Conservation (phyloP, 306 rosid genomes). For the Inga oerstediana region DNA sequence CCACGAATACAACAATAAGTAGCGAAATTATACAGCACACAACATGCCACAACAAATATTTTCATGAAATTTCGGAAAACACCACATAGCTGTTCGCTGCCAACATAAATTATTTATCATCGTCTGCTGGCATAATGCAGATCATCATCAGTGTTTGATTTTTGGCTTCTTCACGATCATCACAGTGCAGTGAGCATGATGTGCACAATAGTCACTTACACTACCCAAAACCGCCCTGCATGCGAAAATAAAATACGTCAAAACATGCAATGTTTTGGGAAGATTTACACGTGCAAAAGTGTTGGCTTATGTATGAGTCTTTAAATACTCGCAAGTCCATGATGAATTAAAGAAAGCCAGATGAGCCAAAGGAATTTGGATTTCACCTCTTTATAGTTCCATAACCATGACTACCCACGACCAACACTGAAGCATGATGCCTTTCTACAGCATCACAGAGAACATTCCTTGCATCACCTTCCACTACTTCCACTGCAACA, state of each 20-base stretch:
- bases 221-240: constrained; percentile 84
- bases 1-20: neutral
- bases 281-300: neutral
- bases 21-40: neutral
- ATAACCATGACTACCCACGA: constrained; percentile 84
- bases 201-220: constrained; percentile 86
- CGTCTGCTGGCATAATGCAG: neutral
- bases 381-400: constrained; percentile 72
- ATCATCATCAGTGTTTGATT: constrained; percentile 44
- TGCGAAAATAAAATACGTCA: neutral
- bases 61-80: neutral
- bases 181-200: constrained; percentile 76
- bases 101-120: neutral
- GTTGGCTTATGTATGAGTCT: neutral
- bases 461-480: constrained; percentile 80
- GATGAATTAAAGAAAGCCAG: neutral
- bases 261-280: neutral
- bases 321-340: neutral
- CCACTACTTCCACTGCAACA: constrained; percentile 51
- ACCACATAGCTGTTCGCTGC: constrained; percentile 2
- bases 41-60: neutral
- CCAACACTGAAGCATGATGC: constrained; percentile 69
- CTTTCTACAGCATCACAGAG: constrained; percentile 72
- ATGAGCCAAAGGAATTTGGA: neutral
- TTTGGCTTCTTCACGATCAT: constrained; percentile 88